Evolutionary conservation across 75 land plant species (phyloP), one percentile per base, ranked within the genome.

Genomic region (Sequoiadendron giganteum): DNA sequence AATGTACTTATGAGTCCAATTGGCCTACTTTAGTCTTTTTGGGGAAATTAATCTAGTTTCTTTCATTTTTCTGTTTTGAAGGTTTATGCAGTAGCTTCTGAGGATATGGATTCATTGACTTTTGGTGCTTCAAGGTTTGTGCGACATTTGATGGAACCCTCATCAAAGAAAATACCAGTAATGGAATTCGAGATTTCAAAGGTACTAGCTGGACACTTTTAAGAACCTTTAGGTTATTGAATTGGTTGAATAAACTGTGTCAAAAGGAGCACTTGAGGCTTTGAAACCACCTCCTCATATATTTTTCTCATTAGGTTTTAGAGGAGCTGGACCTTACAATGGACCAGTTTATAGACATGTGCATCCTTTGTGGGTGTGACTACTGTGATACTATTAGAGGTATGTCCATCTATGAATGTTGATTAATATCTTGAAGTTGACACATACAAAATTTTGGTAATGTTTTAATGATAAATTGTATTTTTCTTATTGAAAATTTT

Each of bases 71-170:
- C 45, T 68, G 21, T 84, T 7, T 78, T 89, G 82, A 86, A 98
- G 99, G 99, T 96, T 32, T 98, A 95, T 93, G 99, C 99, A 56
- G 97, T 98, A 77, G 99, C 99, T 42, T 98, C 99, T 40, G 99
- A 98, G 88, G 99, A 98, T 87, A 97, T 98, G 99, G 99, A 98
- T 90, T 97, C 99, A 30, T 88, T 98, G 65, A 97, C 99, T 30
- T 98, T 98, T 95, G 99, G 99, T 83, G 90, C 99, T 83, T 93
- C 99, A 84, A 92, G 86, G 86, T 98, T 98, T 91, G 90, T 98
- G 78, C 94, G 99, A 48, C 99, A 98, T 86, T 91, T 98, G 68
- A 98, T 98, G 99, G 99, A 95, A 87, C 97, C 99, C 58, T 92
- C 95, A 86, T 95, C 99, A 52, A 98, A 92, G 75, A 98, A 98